Conservation (phyloP, 176 grass and related monocot species). For the Neostapfia colusana region DNA sequence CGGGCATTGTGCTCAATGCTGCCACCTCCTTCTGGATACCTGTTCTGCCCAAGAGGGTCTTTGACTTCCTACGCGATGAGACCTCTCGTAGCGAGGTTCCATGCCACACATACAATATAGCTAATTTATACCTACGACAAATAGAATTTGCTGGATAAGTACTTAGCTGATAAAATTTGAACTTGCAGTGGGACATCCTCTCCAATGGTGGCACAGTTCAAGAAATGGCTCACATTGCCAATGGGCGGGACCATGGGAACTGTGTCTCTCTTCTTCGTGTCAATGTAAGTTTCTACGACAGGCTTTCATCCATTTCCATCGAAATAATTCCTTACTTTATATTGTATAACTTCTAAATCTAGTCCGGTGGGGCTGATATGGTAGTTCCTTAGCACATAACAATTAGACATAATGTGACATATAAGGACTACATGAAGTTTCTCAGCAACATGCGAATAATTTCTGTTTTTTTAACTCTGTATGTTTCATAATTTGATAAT, state of each 20-base stretch:
- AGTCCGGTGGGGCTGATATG: not conserved
- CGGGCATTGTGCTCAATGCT: constrained; percentile 90
- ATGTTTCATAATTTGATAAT: not conserved
- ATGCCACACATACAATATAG: not conserved
- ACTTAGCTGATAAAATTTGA: not conserved
- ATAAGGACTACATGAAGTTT: too few relatives aligned
- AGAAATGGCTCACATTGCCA: constrained; percentile 97
- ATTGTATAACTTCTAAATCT: not conserved
- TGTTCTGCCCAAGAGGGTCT: constrained; percentile 63
- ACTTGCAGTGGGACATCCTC: constrained; percentile 84
- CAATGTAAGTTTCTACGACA: constrained; percentile 43
- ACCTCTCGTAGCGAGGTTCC: constrained; percentile 70
- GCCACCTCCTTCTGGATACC: constrained; percentile 96
- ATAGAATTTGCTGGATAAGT: not conserved
- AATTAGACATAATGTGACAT: too few relatives aligned
- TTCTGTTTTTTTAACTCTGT: too few relatives aligned
- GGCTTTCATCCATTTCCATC: not conserved
- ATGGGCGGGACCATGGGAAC: constrained; percentile 90
- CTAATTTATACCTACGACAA: not conserved
- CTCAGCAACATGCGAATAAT: too few relatives aligned
- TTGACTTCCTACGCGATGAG: constrained; percentile 88
- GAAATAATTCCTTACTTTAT: not conserved
- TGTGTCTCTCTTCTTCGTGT: constrained; percentile 89
- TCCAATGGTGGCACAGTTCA: constrained; percentile 86
- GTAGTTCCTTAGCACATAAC: not conserved